Base-by-base conservation (phyloP, 805 yeast genomes). In the Lipomyces sp. region DNA sequence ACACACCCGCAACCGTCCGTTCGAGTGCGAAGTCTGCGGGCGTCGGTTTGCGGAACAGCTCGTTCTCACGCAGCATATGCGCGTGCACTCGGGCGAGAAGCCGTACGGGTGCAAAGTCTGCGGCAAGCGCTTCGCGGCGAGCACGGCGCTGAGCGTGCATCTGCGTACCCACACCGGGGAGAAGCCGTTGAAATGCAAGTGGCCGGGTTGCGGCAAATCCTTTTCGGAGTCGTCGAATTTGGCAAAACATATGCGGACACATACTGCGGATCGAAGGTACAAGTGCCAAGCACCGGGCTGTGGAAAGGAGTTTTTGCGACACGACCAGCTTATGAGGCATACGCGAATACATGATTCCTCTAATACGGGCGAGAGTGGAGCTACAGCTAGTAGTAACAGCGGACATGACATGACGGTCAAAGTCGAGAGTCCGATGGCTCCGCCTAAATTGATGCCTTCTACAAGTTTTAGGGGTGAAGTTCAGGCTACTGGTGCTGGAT, bases 181-280 rank as follows among this genome's bases (percentile, higher is more conserved):
- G 53, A 87, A 84, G 66, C 97, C 97, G 2, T 71, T 91, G 58
- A 71, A 68, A 31, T 91, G 98, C 68, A 82, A 81, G 56, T 78
- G 78, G 68, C 87, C 86, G 0, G 83, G 86, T 1, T 91, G 98
- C 66, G 83, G 80, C 16, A 89, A 86, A 66, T 68, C 86, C 47
- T 91, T 91, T 64, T 83, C 91, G 53, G 98, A 93, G 67, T 82
- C 91, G 42, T 84, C 95, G 16, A 93, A 91, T 66, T 72, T 91
- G 60, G 82, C 86, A 19, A 91, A 91, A 62, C 98, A 91, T 66
- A 77, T 87, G 81, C 84, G 78, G 63, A 84, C 82, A 1, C 98
- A 91, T 66, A 69, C 71, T 37, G 61, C 58, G 8, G 62, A 53
- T 21, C 38, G 49, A 39, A 32, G 43, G 22, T 62, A 47, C 45